Evolutionary conservation across 208 protist species (phyloP), one percentile per base, ranked within the genome.

Genomic region (Wallacemonas sp.): DNA sequence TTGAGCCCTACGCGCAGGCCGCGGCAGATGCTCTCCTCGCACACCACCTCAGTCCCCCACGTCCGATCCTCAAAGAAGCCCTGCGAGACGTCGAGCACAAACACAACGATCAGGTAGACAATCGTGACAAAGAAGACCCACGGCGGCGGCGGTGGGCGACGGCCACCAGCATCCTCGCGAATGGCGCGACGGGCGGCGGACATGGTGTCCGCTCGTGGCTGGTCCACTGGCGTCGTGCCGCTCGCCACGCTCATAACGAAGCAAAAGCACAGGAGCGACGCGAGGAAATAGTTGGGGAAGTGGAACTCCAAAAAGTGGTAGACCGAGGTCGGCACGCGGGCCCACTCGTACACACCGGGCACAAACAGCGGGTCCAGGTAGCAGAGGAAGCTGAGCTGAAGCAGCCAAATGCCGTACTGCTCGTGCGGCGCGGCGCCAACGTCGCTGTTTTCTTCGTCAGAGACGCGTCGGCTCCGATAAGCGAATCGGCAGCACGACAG

Each of bases 291-390:
- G 10, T 71, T 88, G 11, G 88, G 85, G 20, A 92, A 33, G 50
- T 81, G 83, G 49, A 92, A 94, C 73, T 94, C 88, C 11, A 92
- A 55, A 44, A 87, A 76, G 72, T 83, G 72, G 28, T 49, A 65
- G 12, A 65, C 38, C 7, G 61, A 50, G 16, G 28, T 42, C 8
- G 38, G 38, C 7, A 45, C 12, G 38, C 57, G 36, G n/a, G 1
- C 2, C 39, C 61, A 49, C 25, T 65, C 25, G 39, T 54, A 39
- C 63, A 89, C 72, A 26, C 86, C 79, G 3, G 62, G 67, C 32
- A 62, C 72, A 59, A 91, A 93, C 22, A 91, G 33, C 14, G 87
- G 84, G 49, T 93, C 79, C 2, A 93, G 62, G 36, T 93, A 93
- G 3, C 80, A 31, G 5, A 88, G 61, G 41, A 91, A 76, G 22